Percentiles rank a stretch among this genome's conserved stretches.
Conservation (phyloP, 257 asterid species). For the Leptodermis oblonga region DNA sequence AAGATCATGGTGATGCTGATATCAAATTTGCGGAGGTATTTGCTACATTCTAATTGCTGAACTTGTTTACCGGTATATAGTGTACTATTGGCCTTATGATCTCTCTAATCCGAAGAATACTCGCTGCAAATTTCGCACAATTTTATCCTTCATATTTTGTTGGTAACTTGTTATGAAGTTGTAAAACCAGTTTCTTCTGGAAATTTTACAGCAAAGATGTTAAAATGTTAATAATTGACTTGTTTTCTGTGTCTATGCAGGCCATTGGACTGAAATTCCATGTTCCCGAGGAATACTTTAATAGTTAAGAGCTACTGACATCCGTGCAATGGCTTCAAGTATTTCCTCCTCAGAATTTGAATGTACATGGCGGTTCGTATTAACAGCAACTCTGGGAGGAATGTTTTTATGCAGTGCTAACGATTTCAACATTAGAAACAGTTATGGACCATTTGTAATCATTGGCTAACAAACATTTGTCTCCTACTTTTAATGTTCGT, state of each 20-base stretch:
- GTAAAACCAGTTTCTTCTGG: too few species aligned
- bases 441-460: neutral
- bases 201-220: neutral
- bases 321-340: neutral
- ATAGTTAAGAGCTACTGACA: neutral
- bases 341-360: neutral
- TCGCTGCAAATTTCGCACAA: neutral
- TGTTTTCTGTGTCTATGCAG: conserved; percentile 38
- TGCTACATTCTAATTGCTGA: neutral
- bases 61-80: neutral
- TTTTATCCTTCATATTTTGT: neutral
- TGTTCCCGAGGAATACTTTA: conserved; percentile 67
- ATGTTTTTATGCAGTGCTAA: too few species aligned
- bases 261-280: conserved; percentile 71
- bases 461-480: neutral
- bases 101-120: neutral
- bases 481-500: neutral
- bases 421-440: neutral
- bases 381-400: too few species aligned
- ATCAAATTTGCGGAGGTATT: conserved; percentile 79
- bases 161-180: neutral
- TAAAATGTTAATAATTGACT: neutral
- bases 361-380: neutral
- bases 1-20: conserved; percentile 90
- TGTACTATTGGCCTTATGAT: neutral